A percentile compares a stretch with the other conserved stretches of the same genome.
Conservation (phyloP, 208 protist genomes). For the Phytomonas serpens region DNA sequence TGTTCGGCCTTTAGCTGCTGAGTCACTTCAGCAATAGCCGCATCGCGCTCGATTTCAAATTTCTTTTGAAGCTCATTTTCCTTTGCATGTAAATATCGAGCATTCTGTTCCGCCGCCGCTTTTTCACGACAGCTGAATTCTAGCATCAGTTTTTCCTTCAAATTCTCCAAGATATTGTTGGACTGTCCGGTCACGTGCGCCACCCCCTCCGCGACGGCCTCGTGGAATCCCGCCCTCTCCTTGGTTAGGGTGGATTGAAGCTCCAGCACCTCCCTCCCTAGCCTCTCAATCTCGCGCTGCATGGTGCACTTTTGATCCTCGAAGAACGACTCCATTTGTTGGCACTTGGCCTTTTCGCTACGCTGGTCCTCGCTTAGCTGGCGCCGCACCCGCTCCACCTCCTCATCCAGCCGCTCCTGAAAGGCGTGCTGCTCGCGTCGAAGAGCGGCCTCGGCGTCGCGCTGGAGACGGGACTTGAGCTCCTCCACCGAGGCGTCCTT, state of each 20-base stretch:
- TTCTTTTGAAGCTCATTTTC: constrained; percentile 50
- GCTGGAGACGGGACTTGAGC: constrained; percentile 40
- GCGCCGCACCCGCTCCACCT: constrained; percentile 46
- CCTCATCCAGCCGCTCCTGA: constrained; percentile 41
- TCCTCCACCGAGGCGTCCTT: constrained; percentile 74
- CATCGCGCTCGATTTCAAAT: constrained; percentile 70
- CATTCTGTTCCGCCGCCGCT: constrained; percentile 33
- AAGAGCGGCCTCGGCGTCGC: constrained; percentile 48
- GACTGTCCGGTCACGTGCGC: constrained; percentile 47
- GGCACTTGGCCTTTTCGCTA: constrained; percentile 29
- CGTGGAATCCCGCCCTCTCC: constrained; percentile 65
- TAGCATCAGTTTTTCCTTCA: constrained; percentile 63
- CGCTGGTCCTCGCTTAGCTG: constrained; percentile 59
- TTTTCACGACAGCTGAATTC: constrained; percentile 57
- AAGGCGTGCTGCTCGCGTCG: constrained; percentile 49
- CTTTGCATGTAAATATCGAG: constrained; percentile 32
- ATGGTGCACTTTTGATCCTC: constrained; percentile 49
- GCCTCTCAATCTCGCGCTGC: constrained; percentile 54
- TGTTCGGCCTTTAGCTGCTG: constrained; percentile 59
- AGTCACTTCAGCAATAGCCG: constrained; percentile 54
- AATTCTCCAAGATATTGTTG: constrained; percentile 33
- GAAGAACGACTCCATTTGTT: constrained; percentile 57
- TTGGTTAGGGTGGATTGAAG: constrained; percentile 37
- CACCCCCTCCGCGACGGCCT: constrained; percentile 62
- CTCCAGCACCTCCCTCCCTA: constrained; percentile 54